phyloP scores from a whole-genome alignment of 768 basidiomycete species.

The Boletus rufocinnamomeus region DNA sequence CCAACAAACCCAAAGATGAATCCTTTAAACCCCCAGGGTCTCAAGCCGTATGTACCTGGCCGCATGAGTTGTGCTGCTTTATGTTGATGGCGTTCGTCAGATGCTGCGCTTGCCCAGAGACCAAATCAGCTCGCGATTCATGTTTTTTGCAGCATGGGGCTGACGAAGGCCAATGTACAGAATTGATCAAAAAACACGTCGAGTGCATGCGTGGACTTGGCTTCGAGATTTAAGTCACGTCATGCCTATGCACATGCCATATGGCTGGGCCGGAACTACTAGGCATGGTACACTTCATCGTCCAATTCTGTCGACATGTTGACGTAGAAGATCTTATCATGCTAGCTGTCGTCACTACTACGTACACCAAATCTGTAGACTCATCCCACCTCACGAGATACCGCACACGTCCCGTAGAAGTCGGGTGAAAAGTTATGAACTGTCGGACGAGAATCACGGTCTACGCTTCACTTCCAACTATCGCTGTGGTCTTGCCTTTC shows the following conservation, averaged over 20 bases:
- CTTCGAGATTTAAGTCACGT: constrained; percentile 65
- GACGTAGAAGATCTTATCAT: constrained; percentile 1
- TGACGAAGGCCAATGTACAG: constrained; percentile 78
- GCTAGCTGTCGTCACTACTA: not conserved
- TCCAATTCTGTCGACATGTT: constrained; percentile 1
- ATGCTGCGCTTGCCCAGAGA: constrained; percentile 95
- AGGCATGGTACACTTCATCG: not conserved
- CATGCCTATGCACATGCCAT: not conserved
- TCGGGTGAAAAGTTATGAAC: not conserved
- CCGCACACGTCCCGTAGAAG: not conserved
- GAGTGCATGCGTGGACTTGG: constrained; percentile 91
- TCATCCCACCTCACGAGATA: constrained; percentile 12
- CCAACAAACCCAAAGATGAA: constrained; percentile 80
- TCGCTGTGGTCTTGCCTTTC: not conserved
- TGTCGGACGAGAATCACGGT: not conserved
- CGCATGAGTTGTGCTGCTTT: not conserved
- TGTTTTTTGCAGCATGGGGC: constrained; percentile 79
- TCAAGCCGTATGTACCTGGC: constrained; percentile 77
- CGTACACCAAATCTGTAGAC: constrained; percentile 1
- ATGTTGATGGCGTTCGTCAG: constrained; percentile 42
- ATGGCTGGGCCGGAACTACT: not conserved
- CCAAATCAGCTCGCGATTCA: constrained; percentile 89
- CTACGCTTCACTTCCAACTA: not conserved
- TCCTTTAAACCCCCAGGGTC: constrained; percentile 89
- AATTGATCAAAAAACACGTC: constrained; percentile 76